Conservation (phyloP, 2,329 filamentous ascomycete genomes). For the Lecanicillium sp. region DNA sequence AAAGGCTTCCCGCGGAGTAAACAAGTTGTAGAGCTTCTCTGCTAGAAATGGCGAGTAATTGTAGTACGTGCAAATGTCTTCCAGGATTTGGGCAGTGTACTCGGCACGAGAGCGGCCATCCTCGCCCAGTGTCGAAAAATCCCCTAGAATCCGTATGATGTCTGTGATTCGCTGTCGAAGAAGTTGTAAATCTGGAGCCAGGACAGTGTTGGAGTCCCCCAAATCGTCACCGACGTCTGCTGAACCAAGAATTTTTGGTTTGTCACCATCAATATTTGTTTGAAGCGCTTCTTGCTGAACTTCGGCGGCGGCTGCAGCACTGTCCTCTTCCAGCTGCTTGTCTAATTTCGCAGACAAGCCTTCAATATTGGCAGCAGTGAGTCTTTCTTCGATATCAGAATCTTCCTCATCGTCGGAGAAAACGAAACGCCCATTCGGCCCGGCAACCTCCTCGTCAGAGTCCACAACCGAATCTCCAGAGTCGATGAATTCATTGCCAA, state of each 20-base stretch:
- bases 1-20: conserved; percentile 87
- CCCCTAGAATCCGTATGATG: conserved; percentile 82
- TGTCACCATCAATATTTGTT: conserved; percentile 83
- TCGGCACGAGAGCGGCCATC: conserved; percentile 76
- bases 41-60: conserved; percentile 93
- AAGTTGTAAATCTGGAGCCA: conserved; percentile 86
- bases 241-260: conserved; percentile 56
- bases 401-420: conserved; percentile 95
- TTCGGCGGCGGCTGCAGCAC: conserved; percentile 76
- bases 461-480: conserved; percentile 57
- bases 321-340: conserved; percentile 65
- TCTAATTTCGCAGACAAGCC: conserved; percentile 84
- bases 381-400: conserved; percentile 78
- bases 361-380: conserved; percentile 94
- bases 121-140: conserved; percentile 76
- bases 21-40: conserved; percentile 89
- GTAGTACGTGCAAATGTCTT: conserved; percentile 94
- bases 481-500: conserved; percentile 54
- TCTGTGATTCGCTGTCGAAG: conserved; percentile 86
- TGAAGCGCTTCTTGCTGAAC: conserved; percentile 78
- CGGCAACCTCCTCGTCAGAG: conserved; percentile 56
- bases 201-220: conserved; percentile 49
- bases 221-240: conserved; percentile 56
- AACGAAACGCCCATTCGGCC: conserved; percentile 53
- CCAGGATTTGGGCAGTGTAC: conserved; percentile 78